phyloP scores from a whole-genome alignment of 2,329 filamentous ascomycete species.

The Neophaeococcomyces mojaviensis region DNA sequence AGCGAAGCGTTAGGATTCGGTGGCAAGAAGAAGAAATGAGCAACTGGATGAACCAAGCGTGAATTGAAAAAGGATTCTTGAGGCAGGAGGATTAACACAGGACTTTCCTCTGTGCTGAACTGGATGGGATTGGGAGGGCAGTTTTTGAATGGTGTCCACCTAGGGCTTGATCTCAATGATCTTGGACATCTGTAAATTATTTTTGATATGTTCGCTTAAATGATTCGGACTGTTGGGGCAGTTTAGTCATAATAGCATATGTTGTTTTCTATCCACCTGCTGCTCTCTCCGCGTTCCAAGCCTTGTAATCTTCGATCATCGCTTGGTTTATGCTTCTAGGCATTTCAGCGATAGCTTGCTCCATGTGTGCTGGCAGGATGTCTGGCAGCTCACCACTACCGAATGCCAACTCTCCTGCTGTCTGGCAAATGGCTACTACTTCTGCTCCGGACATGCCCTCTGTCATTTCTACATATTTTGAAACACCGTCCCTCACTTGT shows the following conservation, averaged over 20 bases:
- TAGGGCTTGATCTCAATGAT: too few species aligned
- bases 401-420: conserved; percentile 44
- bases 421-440: conserved; percentile 55
- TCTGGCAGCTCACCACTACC: conserved; percentile 23
- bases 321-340: conserved; percentile 19
- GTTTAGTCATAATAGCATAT: too few species aligned
- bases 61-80: background rate
- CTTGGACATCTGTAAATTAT: too few species aligned
- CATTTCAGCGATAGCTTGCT: conserved; percentile 34
- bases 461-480: conserved; percentile 51
- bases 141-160: too few species aligned
- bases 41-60: conserved; percentile 15
- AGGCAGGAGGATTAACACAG: too few species aligned
- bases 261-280: background rate
- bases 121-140: too few species aligned
- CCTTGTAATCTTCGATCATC: conserved; percentile 19
- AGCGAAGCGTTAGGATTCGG: conserved; percentile 47
- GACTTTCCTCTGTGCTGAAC: too few species aligned
- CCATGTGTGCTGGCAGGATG: conserved; percentile 37
- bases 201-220: too few species aligned
- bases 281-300: conserved; percentile 16
- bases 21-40: conserved; percentile 46
- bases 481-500: conserved; percentile 54
- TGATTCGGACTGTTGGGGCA: too few species aligned
- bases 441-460: conserved; percentile 84